phyloP scores from a whole-genome alignment of 2,329 filamentous ascomycete species.

The Colletotrichum phormii region DNA sequence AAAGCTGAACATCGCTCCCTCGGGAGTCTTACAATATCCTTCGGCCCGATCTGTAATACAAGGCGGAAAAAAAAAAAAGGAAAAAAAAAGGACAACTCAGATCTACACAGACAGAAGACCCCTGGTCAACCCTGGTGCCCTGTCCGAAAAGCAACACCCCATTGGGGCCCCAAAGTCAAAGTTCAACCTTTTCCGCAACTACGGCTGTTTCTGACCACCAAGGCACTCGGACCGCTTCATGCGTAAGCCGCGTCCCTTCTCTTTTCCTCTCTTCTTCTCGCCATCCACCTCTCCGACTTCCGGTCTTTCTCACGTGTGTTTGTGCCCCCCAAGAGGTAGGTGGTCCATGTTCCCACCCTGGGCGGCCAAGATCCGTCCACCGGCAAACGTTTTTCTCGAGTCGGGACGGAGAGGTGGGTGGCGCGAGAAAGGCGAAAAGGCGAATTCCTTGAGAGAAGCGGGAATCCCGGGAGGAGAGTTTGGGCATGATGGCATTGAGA shows the following conservation, averaged over 20 bases:
- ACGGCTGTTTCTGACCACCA: constrained; percentile 13
- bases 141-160: neutral
- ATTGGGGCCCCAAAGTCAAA: neutral
- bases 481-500: neutral
- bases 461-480: neutral
- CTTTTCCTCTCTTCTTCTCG: neutral
- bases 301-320: neutral
- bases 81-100: neutral
- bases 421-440: neutral
- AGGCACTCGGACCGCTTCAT: constrained; percentile 4
- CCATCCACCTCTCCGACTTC: neutral
- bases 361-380: constrained; percentile 6
- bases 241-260: neutral
- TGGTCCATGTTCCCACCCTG: neutral
- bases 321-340: too few relatives aligned
- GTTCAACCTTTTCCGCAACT: constrained; percentile 6
- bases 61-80: neutral
- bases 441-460: neutral
- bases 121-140: neutral
- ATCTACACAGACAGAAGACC: neutral
- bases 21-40: neutral
- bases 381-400: neutral
- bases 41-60: neutral
- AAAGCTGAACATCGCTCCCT: neutral
- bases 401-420: neutral